Conservation (phyloP, 345 rosid species). For the Eutrema heterophyllum region DNA sequence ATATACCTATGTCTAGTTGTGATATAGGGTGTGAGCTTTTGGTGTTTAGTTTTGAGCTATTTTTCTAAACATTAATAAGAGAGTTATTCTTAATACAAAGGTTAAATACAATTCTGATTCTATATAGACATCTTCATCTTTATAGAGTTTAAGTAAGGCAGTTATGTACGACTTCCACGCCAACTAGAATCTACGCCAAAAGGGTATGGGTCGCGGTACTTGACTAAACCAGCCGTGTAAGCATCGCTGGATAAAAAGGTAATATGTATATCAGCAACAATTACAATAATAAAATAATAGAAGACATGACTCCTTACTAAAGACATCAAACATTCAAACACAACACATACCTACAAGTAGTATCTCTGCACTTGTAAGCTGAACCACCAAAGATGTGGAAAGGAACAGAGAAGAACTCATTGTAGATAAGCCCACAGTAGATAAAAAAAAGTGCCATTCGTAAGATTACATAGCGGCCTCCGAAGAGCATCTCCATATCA, state of each 20-base stretch:
- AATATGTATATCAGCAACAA: slow-evolving; percentile 17
- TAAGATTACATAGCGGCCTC: too few species aligned
- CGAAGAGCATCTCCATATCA: too few species aligned
- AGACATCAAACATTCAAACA: not conserved
- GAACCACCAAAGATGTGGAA: slow-evolving; percentile 91
- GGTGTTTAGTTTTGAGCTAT: too few species aligned
- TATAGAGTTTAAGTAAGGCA: slow-evolving; percentile 89
- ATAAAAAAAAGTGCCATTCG: too few species aligned
- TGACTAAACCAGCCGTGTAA: slow-evolving; percentile 59
- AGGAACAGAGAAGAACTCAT: slow-evolving; percentile 90
- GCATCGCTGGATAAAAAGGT: slow-evolving; percentile 61
- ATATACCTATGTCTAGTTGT: too few species aligned
- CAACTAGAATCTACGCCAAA: slow-evolving; percentile 99
- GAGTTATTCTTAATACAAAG: too few species aligned
- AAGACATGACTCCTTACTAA: not conserved
- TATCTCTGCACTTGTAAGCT: slow-evolving; percentile 88
- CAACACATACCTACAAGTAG: slow-evolving; percentile 61
- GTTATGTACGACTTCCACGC: slow-evolving; percentile 97
- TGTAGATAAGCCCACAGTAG: slow-evolving; percentile 97
- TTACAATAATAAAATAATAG: not conserved
- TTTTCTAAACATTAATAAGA: too few species aligned
- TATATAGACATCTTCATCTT: slow-evolving; percentile 96
- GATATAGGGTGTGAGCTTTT: too few species aligned
- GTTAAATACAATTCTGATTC: too few species aligned
- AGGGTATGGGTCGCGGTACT: slow-evolving; percentile 78